Percentiles rank a stretch among this genome's conserved stretches.
These are phyloP conservation scores for Somion occarium DNA, from an alignment of 1,284 basidiomycete genomes.

Conservation along the genomic window DNA sequence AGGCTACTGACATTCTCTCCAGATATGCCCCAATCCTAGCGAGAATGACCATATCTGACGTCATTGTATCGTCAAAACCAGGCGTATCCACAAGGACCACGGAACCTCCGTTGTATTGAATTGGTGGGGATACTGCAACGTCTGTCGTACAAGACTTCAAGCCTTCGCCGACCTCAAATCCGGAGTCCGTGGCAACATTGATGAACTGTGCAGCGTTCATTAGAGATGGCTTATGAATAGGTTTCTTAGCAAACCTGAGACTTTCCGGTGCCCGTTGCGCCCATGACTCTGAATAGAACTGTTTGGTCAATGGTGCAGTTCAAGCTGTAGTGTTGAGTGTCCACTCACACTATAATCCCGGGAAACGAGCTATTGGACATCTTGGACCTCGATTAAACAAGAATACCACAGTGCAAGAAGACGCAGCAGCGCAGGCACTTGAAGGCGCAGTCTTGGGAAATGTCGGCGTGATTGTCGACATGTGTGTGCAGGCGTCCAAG, in stretches of 20 bases:
- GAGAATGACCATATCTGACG: slow-evolving; percentile 24
- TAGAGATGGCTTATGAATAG: background rate
- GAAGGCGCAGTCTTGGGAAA: background rate
- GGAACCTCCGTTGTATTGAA: slow-evolving; percentile 25
- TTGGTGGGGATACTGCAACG: slow-evolving; percentile 18
- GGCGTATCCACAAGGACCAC: slow-evolving; percentile 20
- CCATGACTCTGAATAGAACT: slow-evolving; percentile 15
- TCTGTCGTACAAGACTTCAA: slow-evolving; percentile 17
- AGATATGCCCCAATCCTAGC: slow-evolving; percentile 22
- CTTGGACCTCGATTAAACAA: background rate
- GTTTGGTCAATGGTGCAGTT: background rate
- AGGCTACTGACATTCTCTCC: slow-evolving; percentile 11
- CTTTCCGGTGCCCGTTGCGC: slow-evolving; percentile 20
- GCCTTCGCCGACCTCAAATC: slow-evolving; percentile 13
- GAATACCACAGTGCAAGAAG: background rate
- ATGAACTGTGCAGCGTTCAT: slow-evolving; percentile 16
- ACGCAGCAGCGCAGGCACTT: too few relatives aligned
- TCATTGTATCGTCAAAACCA: slow-evolving; percentile 25
- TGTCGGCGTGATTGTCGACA: background rate
- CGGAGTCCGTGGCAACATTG: slow-evolving; percentile 18
- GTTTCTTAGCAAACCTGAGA: slow-evolving; percentile 7
- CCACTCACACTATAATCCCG: background rate
- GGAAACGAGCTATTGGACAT: too few relatives aligned
- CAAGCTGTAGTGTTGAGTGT: background rate
- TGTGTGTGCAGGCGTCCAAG: background rate